Percentiles rank a stretch among this genome's conserved stretches.
Evolutionary conservation across 140 eudicot species (phyloP).

Genomic region (Bidens hawaiensis): DNA sequence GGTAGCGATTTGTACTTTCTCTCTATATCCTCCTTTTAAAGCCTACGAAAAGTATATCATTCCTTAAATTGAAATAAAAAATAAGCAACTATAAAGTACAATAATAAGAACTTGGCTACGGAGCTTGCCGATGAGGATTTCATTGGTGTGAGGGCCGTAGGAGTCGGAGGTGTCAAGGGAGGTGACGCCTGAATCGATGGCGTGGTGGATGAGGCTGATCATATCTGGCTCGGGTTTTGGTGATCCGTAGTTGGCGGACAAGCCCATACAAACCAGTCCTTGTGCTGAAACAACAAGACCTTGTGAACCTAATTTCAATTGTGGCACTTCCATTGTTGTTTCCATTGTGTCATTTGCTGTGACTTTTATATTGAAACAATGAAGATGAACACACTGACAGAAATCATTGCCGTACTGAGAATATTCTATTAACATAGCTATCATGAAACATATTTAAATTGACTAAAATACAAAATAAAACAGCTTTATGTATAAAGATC

Average conservation of each 20-base stretch:
- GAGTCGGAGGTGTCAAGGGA: constrained; percentile 68
- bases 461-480: no score
- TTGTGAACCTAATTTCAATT: constrained; percentile 56
- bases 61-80: neutral
- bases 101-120: neutral
- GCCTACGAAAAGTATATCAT: constrained; percentile 34
- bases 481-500: no score
- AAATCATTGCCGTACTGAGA: neutral
- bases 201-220: constrained; percentile 69
- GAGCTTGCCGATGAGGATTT: constrained; percentile 67
- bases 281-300: constrained; percentile 72
- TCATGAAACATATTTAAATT: neutral
- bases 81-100: neutral
- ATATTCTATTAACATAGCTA: no score
- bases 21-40: constrained; percentile 43
- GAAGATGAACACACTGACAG: no score
- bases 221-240: constrained; percentile 64
- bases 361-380: neutral
- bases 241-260: constrained; percentile 47
- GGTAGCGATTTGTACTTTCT: constrained; percentile 50
- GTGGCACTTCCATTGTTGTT: constrained; percentile 19
- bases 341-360: neutral
- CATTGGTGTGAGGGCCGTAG: constrained; percentile 66
- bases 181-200: constrained; percentile 57
- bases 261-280: constrained; percentile 71